Base-by-base conservation (phyloP, 139 green algal genomes). In the Chlorella sp. region DNA sequence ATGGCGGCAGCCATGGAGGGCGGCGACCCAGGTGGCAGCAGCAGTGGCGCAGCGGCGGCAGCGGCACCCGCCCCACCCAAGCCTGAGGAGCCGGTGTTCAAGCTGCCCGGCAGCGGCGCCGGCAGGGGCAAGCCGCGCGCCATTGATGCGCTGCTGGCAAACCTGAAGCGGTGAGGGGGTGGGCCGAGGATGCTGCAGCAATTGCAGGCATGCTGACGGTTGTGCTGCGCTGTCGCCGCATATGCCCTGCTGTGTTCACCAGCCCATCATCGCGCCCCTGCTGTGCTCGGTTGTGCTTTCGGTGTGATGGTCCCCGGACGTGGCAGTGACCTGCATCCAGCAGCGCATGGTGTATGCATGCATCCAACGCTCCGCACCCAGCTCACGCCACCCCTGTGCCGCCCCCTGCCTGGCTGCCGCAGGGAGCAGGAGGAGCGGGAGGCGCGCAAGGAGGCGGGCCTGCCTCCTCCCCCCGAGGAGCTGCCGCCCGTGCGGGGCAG, bases 131-230 rank as follows among this genome's bases (percentile, higher is more conserved):
- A 97, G 90, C 87, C 90, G 0, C 86, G 92, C 13, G 92, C 94
- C 68, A 99, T 99, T 86, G 96, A 99, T 85, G 84, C 93, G 17
- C 93, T 99, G 88, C 90, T 99, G 79, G 93, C 98, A 82, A 94
- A 95, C 70, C 81, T 99, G 44, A 98, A 98, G 85, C 90, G 89
- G 91, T 97, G 46, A 48, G 67, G 11, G 62, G 28, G 41, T 44
- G 74, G 14, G 74, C 19, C 32, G 36, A 48, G 16, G 30, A n/a
- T 65, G 24, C 4, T 54, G 41, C 36, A 7, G 36, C n/a, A n/a
- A 4, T 26, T 54, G 26, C 26, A 56, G 38, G 72, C 40, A 36
- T 5, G n/a, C 43, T 17, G 1, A 26, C 40, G 14, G 9, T 36
- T 14, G 24, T 13, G 36, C 68, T 75, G 68, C 30, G 56, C 56